Evolutionary conservation across 176 grass and related monocot species (phyloP), one percentile per base, ranked within the genome.

Genomic region (Avena sativa): DNA sequence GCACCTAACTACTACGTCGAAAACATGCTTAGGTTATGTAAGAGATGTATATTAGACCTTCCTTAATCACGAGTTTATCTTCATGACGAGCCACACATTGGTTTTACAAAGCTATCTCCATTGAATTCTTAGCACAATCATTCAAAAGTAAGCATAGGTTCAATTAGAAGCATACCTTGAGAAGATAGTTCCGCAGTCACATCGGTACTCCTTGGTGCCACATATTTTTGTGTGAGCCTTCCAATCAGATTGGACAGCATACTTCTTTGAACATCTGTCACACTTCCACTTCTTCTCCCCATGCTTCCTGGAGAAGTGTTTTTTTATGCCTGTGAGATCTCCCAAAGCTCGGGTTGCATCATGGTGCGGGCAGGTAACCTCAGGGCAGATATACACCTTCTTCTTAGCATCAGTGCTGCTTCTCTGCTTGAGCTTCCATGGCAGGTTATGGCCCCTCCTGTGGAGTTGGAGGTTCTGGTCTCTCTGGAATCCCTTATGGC

Each of bases 271-370:
- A 66, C 92, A 93, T 9, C 86, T 86, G 15, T 93, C 86, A 15
- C 92, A 93, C 83, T 93, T 93, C 92, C 92, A 93, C 47, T 93
- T 93, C 89, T 93, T 93, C 89, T 93, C 92, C 8, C 92, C 92
- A 63, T 93, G 92, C 61, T 93, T 93, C 53, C 92, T 88, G 28
- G 86, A 91, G 83, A 77, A 93, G 79, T 93, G 92, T 2, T 93
- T 93, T 71, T 93, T 93, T 73, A 93, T 91, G 74, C 92, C 89
- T 6, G 92, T 93, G 66, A 91, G 83, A 80, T 93, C 92, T 0
- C 92, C 92, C 17, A 93, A 63, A 81, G 92, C 89, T 30, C 83
- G 74, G 30, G 40, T 91, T 2, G 86, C 86, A 25, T 93, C 89
- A 70, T 93, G 92, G 12, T 93, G 92, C 36, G 89, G 86, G 46